Conservation (phyloP, 2,329 filamentous ascomycete genomes). For the Scopulariopsis brevicaulis region DNA sequence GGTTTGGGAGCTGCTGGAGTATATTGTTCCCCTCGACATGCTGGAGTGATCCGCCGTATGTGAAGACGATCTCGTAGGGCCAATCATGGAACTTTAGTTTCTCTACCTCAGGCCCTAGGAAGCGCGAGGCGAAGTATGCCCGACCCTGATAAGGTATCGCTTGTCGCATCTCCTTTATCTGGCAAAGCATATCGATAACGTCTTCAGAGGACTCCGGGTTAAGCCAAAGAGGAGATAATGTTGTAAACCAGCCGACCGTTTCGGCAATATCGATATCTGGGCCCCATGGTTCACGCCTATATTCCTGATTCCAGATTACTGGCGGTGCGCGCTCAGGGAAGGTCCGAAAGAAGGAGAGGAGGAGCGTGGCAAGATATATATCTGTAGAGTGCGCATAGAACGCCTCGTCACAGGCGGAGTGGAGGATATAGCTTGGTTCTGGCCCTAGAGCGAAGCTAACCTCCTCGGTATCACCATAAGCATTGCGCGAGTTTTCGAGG, state of each 20-base stretch:
- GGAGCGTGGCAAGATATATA: conserved; percentile 39
- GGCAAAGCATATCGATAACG: conserved; percentile 36
- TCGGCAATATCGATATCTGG: conserved; percentile 34
- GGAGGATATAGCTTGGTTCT: conserved; percentile 28
- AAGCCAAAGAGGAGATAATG: conserved; percentile 38
- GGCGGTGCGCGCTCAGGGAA: conserved; percentile 40
- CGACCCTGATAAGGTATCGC: conserved; percentile 30
- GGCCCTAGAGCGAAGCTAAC: conserved; percentile 29
- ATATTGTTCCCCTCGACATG: conserved; percentile 35
- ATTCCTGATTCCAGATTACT: conserved; percentile 42
- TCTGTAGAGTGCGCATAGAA: conserved; percentile 41
- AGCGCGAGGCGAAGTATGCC: conserved; percentile 35
- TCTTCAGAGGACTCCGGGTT: conserved; percentile 32
- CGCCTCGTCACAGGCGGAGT: conserved; percentile 28
- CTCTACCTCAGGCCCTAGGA: conserved; percentile 20
- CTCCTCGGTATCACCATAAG: conserved; percentile 29
- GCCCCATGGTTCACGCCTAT: conserved; percentile 32
- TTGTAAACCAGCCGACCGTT: conserved; percentile 51
- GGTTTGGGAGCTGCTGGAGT: conserved; percentile 31
- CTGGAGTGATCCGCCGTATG: conserved; percentile 36
- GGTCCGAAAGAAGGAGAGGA: conserved; percentile 42
- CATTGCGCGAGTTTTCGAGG: conserved; percentile 27
- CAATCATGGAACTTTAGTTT: conserved; percentile 20
- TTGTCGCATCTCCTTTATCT: conserved; percentile 39
- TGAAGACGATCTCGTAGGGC: conserved; percentile 49